A percentile compares a stretch with the other conserved stretches of the same genome.
These are phyloP conservation scores for Leccinum angustisporum DNA, from an alignment of 1,284 basidiomycete genomes.

Conservation along the genomic window DNA sequence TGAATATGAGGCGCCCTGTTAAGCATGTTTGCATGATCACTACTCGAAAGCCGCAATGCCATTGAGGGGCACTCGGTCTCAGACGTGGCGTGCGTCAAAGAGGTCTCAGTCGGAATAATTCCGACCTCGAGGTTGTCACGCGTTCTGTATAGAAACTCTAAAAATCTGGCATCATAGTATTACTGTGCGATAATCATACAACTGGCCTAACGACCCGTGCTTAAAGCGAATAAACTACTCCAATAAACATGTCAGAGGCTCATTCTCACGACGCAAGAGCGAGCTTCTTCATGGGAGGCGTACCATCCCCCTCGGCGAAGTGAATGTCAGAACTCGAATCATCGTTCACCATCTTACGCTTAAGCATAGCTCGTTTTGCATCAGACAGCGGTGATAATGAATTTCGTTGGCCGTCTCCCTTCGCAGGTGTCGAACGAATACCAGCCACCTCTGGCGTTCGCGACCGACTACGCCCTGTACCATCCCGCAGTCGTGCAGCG, in stretches of 20 bases:
- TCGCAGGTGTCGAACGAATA: constrained; percentile 48
- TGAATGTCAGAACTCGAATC: constrained; percentile 36
- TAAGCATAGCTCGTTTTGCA: constrained; percentile 52
- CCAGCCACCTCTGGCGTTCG: constrained; percentile 61
- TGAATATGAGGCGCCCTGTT: not conserved
- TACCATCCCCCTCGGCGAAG: constrained; percentile 39
- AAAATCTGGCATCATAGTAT: constrained; percentile 15
- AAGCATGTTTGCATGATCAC: not conserved
- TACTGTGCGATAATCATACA: constrained; percentile 27
- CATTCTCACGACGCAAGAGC: constrained; percentile 38
- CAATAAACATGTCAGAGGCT: constrained; percentile 32
- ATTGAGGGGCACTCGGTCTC: constrained; percentile 4
- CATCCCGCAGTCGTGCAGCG: constrained; percentile 63
- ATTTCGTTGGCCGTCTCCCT: constrained; percentile 28
- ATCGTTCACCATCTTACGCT: constrained; percentile 67
- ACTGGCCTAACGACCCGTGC: constrained; percentile 21
- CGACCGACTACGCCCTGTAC: constrained; percentile 64
- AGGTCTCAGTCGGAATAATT: not conserved
- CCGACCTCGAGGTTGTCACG: not conserved
- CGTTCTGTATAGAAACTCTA: not conserved
- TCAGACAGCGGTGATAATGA: constrained; percentile 50
- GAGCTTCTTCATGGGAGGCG: constrained; percentile 59
- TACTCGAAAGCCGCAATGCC: constrained; percentile 9
- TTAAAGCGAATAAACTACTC: constrained; percentile 35
- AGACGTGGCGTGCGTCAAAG: not conserved